Percentiles rank a stretch among this genome's conserved stretches.
Evolutionary conservation across 2,329 filamentous ascomycete species (phyloP).

Genomic region (Bipolaris zeicola): DNA sequence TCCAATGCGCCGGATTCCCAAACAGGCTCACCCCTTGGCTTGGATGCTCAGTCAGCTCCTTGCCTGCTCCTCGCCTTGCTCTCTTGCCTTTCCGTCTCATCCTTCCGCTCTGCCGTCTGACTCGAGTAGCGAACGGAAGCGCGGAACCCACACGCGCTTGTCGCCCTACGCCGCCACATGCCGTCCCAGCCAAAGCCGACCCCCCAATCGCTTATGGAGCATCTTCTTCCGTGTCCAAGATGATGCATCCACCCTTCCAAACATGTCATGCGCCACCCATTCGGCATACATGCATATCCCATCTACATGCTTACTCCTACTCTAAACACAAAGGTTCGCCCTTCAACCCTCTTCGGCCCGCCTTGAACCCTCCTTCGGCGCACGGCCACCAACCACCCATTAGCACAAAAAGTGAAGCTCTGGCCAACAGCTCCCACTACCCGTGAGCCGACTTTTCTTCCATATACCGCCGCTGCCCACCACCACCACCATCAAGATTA

Average conservation of each 20-base stretch:
- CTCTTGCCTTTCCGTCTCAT: constrained; percentile 21
- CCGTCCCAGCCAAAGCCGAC: constrained; percentile 1
- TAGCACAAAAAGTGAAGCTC: background rate
- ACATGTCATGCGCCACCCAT: background rate
- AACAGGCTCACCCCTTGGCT: constrained; percentile 6
- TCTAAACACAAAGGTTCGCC: background rate
- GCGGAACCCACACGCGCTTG: constrained; percentile 27
- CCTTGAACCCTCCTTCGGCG: too few relatives aligned
- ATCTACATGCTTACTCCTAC: background rate
- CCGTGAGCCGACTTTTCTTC: background rate
- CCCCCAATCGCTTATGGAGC: constrained; percentile 10
- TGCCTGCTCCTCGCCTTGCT: constrained; percentile 13
- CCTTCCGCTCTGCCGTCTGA: constrained; percentile 20
- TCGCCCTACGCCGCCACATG: constrained; percentile 4
- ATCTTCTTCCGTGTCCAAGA: constrained; percentile 6
- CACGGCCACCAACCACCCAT: background rate
- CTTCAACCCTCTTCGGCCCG: background rate
- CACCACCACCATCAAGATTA: background rate
- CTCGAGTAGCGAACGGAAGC: constrained; percentile 25
- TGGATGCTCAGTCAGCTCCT: constrained; percentile 10
- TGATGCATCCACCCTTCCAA: background rate
- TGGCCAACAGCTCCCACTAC: background rate
- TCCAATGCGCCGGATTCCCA: constrained; percentile 7
- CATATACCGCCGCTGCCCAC: background rate
- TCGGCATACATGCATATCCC: too few relatives aligned